A percentile compares a stretch with the other conserved stretches of the same genome.
Evolutionary conservation across 495 filamentous ascomycete genomes (phyloP).

Genomic region (Aspergillus homomorphus): DNA sequence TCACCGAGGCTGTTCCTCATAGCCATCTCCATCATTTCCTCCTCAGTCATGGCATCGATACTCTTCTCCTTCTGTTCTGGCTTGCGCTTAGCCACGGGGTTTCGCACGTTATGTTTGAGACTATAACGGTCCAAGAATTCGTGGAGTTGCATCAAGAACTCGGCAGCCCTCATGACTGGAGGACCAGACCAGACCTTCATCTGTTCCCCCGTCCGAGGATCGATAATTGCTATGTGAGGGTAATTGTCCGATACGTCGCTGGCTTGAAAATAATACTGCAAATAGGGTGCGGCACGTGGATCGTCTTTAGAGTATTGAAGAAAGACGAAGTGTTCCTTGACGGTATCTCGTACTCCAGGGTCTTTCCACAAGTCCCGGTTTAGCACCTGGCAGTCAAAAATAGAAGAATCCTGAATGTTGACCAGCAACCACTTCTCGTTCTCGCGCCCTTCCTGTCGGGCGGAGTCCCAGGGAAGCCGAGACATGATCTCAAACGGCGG

Average conservation of each 20-base stretch:
- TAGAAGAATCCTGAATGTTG: constrained; percentile 86
- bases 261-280: constrained; percentile 83
- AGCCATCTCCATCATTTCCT: constrained; percentile 93
- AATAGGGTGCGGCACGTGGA: constrained; percentile 68
- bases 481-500: constrained; percentile 88
- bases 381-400: constrained; percentile 88
- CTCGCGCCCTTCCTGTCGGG: constrained; percentile 78
- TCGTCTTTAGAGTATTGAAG: constrained; percentile 87
- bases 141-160: constrained; percentile 86
- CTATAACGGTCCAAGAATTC: constrained; percentile 97
- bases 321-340: constrained; percentile 92
- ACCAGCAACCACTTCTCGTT: constrained; percentile 90
- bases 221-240: constrained; percentile 92
- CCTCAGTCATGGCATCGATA: constrained; percentile 87
- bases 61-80: constrained; percentile 67
- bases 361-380: constrained; percentile 98
- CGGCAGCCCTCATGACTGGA: constrained; percentile 69
- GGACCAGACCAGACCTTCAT: constrained; percentile 92
- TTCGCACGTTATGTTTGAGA: constrained; percentile 79
- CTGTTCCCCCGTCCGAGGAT: constrained; percentile 93
- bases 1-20: constrained; percentile 75
- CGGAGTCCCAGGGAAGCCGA: constrained; percentile 69
- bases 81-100: constrained; percentile 83
- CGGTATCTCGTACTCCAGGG: constrained; percentile 65
- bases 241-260: constrained; percentile 74